Percentiles rank a stretch among this genome's conserved stretches.
phyloP scores from a whole-genome alignment of 306 rosid genomes.

The Delonix regia region DNA sequence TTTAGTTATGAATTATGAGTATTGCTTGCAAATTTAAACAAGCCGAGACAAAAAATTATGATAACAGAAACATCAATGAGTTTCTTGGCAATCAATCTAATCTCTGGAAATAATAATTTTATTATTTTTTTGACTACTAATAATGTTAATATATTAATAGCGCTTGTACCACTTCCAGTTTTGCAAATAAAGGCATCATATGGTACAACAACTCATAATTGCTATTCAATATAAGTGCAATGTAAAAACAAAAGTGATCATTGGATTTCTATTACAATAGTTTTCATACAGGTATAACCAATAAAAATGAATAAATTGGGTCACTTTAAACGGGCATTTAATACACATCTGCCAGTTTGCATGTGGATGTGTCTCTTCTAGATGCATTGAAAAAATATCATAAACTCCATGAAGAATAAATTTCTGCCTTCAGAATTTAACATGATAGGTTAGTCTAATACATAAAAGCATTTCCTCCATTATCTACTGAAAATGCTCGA shows the following conservation, averaged over 20 bases:
- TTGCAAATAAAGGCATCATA: neutral
- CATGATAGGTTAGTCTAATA: neutral
- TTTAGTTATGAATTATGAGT: neutral
- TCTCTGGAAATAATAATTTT: neutral
- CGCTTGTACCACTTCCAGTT: neutral
- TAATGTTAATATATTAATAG: too few species aligned
- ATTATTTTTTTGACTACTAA: too few species aligned
- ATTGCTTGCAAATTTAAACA: constrained; percentile 16
- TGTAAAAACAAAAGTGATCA: neutral
- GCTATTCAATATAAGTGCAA: neutral
- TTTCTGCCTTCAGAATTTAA: neutral
- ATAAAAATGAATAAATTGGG: neutral
- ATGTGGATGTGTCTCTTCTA: neutral
- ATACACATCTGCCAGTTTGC: neutral
- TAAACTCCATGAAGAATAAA: neutral
- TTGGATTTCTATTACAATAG: neutral
- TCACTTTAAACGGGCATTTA: neutral
- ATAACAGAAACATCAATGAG: neutral
- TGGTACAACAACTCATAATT: neutral
- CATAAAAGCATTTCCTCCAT: neutral
- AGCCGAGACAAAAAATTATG: neutral
- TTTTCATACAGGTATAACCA: neutral
- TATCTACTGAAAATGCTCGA: constrained; percentile 24
- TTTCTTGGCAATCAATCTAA: constrained; percentile 32
- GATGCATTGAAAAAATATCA: neutral